Evolutionary conservation across 345 rosid species (phyloP).

Genomic region (Gossypium thurberi): DNA sequence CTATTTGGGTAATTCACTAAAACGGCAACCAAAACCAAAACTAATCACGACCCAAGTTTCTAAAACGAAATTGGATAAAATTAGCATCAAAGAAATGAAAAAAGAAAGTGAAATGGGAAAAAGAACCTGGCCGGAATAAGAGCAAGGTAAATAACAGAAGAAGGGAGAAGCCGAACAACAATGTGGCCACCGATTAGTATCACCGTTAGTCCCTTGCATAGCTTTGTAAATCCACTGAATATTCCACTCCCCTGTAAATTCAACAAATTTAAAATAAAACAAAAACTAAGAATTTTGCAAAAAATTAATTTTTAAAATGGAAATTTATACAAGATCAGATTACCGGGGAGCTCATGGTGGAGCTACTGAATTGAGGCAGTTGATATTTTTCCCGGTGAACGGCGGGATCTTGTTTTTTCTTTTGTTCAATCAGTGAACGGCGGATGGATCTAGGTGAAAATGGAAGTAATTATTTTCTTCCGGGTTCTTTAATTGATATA

Average conservation of each 20-base stretch:
- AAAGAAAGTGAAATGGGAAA: neutral
- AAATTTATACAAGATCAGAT: neutral
- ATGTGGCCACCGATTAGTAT: conserved; percentile 71
- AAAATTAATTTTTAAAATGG: neutral
- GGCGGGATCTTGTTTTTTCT: neutral
- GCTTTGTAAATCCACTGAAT: conserved; percentile 72
- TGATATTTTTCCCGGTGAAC: neutral
- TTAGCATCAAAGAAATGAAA: neutral
- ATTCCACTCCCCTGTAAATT: conserved; percentile 47
- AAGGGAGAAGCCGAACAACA: conserved; percentile 74
- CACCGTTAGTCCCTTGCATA: conserved; percentile 82
- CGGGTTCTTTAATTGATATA: conserved; percentile 11
- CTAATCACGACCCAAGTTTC: neutral
- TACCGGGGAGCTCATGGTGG: conserved; percentile 45
- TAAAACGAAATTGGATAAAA: neutral
- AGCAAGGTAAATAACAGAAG: conserved; percentile 63
- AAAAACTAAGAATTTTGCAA: neutral
- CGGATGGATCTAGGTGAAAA: conserved; percentile 13
- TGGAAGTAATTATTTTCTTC: neutral
- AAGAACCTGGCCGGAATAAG: conserved; percentile 83
- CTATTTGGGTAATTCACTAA: neutral
- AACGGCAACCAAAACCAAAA: neutral
- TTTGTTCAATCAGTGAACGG: too few species aligned
- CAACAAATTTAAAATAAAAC: neutral
- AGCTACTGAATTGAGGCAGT: conserved; percentile 10